A percentile compares a stretch with the other conserved stretches of the same genome.
phyloP scores from a whole-genome alignment of 179 eudicot species.

The Beta macrorhiza region DNA sequence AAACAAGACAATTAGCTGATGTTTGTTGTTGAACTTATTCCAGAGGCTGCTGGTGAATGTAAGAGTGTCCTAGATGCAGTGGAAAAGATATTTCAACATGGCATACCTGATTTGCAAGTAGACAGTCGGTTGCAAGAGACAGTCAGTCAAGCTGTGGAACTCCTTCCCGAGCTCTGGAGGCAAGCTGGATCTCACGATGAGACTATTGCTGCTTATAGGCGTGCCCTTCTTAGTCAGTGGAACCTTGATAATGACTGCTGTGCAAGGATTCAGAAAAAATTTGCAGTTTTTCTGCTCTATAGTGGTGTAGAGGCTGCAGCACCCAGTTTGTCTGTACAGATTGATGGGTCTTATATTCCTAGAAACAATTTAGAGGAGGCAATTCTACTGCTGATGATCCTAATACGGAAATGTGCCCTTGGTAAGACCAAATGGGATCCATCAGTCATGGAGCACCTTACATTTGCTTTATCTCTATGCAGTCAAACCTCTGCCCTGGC shows the following conservation, averaged over 20 bases:
- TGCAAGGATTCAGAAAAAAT: constrained; percentile 47
- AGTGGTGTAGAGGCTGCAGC: constrained; percentile 54
- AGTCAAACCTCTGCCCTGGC: constrained; percentile 45
- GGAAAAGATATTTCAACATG: constrained; percentile 46
- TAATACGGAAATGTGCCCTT: constrained; percentile 38
- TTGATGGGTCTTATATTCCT: constrained; percentile 50
- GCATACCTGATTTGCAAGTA: constrained; percentile 43
- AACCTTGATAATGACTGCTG: constrained; percentile 48
- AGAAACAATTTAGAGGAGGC: constrained; percentile 53
- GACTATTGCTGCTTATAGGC: constrained; percentile 49
- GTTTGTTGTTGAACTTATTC: constrained; percentile 20
- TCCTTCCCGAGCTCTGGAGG: constrained; percentile 52
- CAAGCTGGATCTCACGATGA: constrained; percentile 43
- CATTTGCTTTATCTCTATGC: constrained; percentile 49
- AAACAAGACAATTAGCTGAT: background rate
- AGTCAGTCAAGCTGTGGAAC: constrained; percentile 46
- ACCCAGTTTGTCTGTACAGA: constrained; percentile 45
- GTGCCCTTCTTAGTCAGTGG: constrained; percentile 58
- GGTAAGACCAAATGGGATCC: constrained; percentile 51
- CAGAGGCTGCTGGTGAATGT: constrained; percentile 54
- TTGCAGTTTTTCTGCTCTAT: constrained; percentile 48
- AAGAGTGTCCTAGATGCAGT: constrained; percentile 47
- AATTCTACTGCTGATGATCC: constrained; percentile 42
- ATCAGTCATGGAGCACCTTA: constrained; percentile 52
- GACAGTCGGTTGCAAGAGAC: constrained; percentile 50